Evolutionary conservation across 495 filamentous ascomycete genomes (phyloP), one percentile per base, ranked within the genome.

Genomic region (Podospora didyma): DNA sequence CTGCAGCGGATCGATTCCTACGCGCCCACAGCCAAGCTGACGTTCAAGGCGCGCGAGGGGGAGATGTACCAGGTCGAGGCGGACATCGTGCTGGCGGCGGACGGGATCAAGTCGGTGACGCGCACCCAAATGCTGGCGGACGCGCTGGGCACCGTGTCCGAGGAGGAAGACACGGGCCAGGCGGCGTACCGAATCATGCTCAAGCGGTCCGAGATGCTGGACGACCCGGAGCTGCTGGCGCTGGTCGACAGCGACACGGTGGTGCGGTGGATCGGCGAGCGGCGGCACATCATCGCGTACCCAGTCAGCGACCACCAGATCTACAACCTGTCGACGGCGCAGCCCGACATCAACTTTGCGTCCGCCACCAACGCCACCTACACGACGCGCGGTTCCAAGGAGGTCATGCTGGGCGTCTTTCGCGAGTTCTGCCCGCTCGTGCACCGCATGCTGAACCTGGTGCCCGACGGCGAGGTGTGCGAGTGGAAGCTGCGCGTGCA

Each of bases 181-280:
- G 88, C 88, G 16, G 89, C 88, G n/a, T 93, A 91, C 77, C 82
- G 89, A 14, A 91, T 94, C 74, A 88, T 92, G 85, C 82, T 92
- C 56, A 79, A 76, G 51, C 82, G 85, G 16, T 75, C 81, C 44
- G 79, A 89, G 59, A 84, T 90, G 80, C 72, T 76, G 54, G 64
- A 78, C 49, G 86, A 91, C 68, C 79, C 84, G 0, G 85, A 89
- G 60, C 80, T 92, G 16, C 72, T 87, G 22, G 82, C 74, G 24
- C 79, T 93, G 6, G 72, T 93, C 12, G 81, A 88, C 55, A 73
- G 76, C 58, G 83, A 86, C 58, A 75, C 71, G n/a, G 88, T 88
- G 11, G 86, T 84, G 7, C 81, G 89, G 34, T 93, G 88, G 89
- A 89, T 92, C 54, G 88, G 89, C 45, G 82, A 83, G 64, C 84